Base-by-base conservation (phyloP, 257 asterid genomes). In the Anisodus acutangulus region DNA sequence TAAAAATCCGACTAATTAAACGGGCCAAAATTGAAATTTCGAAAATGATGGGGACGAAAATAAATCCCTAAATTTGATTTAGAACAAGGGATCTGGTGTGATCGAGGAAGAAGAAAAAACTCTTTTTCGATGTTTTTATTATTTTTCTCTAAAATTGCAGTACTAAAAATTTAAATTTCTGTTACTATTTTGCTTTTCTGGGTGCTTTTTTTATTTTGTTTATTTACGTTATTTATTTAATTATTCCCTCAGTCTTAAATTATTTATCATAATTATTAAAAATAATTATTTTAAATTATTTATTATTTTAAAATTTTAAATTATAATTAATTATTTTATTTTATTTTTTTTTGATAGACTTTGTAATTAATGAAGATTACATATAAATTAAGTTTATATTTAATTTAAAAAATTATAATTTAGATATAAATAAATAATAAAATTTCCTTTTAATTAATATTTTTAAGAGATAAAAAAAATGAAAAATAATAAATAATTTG, bases 91-190 rank as follows among this genome's bases (percentile, higher is more conserved):
- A 6, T 76, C 81, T 26, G 81, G 51, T 51, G 81, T 19, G 81
- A 76, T 76, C 81, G 47, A 76, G 31, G 81, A 76, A 51, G 81
- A 76, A 49, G 81, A 22, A 7, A 68, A 62, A 39, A 41, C 12
- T 66, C 19, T 3, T 37, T 67, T 37, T 35, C 3, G 19, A 11
- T 62, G 35, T 66, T 68, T 68, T 9, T 22, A 22, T 22, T 22
- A 22, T 6, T 49, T 47, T 72, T 49, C 17, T 72, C 19, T 22
- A 74, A 53, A 74, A 22, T 74, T 74, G 39, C 43, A 49, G 43
- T 7, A 22, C 10, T 16, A 22, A 39, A 43, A 70, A 43, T 41
- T 51, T 49, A 22, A 49, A 76, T 51, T 76, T 49, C 45, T 12
- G 63, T 76, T 70, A 70, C 31, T 37, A 9, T 72, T 67, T 67